Base-by-base conservation (phyloP, 352 stramenopile genomes). In the Phytophthora ramorum region DNA sequence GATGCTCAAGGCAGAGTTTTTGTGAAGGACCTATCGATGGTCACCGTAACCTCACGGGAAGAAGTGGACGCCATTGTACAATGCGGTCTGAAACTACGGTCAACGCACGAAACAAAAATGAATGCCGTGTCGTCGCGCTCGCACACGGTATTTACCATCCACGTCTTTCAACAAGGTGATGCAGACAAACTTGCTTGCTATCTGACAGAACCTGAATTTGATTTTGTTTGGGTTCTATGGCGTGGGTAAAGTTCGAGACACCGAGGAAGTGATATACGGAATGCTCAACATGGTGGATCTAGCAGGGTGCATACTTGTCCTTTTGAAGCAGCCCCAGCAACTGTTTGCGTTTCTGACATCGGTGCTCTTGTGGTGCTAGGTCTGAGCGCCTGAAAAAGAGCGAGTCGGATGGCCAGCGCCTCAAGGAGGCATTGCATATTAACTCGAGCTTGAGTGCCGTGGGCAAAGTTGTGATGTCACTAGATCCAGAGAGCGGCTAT, bases 91-190 rank as follows among this genome's bases (percentile, higher is more conserved):
- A 89, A 86, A 45, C 66, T 98, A 30, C 82, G 94, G 2, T 90
- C 94, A 13, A 98, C 93, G 0, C 87, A 97, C 66, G 90, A 96
- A 73, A 98, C 92, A 19, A 96, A 96, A 62, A 97, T 98, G 87
- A 97, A 98, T 56, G 84, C 90, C 2, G 78, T 97, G 7, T 97
- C 91, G 0, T 97, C 91, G 5, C 85, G 87, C 0, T 95, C 87
- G 12, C 87, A 95, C 67, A 95, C 87, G 0, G 87, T 95, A n/a
- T 95, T 95, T 60, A 93, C 87, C 1, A 92, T 95, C 57, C 87
- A 93, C 56, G 74, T 92, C 19, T 95, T 95, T 50, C 87, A 95
- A 43, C 87, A 92, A 66, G 85, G 87, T 93, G 37, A 13, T 68
- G 24, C 12, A 50, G 4, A 10, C 34, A 30, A 22, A 14, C 3